Evolutionary conservation across 345 rosid species (phyloP), one percentile per base, ranked within the genome.

Genomic region (Mangifera indica): DNA sequence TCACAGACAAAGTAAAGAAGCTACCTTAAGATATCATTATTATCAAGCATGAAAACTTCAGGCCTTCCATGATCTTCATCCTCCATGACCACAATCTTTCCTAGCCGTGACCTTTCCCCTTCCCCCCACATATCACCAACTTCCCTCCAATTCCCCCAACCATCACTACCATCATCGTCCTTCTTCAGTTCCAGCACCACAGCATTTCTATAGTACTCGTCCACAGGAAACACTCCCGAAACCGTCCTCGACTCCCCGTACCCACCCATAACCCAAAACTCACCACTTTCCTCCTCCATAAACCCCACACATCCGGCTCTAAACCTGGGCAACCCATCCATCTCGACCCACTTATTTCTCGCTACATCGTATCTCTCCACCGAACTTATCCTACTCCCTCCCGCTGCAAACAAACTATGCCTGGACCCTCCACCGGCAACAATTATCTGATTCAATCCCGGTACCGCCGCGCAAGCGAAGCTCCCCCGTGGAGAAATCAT

Each of bases 251-350:
- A 88, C 57, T 81, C 89, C 15, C 93, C 95, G 40, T 94, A 94
- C 2, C 98, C 98, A 61, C 98, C 98, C 95, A 94, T 89, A 53
- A 94, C 97, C 97, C 96, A 89, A n/a, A 94, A 94, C 74, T 94
- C 94, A 72, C 71, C 92, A 77, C 71, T 81, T 26, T 78, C 89
- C 67, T 86, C 78, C 34, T 75, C 83, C 53, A 89, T 14, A 76
- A 94, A 87, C 21, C 98, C 98, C 40, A 80, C 89, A 72, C 97
- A 90, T 18, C 97, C 98, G 0, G 98, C 98, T 75, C 97, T 82
- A 67, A 83, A 87, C 75, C 92, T 77, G 45, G 97, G 97, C 81
- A 94, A 76, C 22, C 85, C 90, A 11, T 81, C 83, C 79, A 92
- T 44, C 0, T 82, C 86, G 15, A 78, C 84, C 98, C 98, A 94